These are phyloP conservation scores for Pseudisothecium myosuroides DNA, from an alignment of 225 moss, liverwort and hornwort genomes.

Conservation along the genomic window DNA sequence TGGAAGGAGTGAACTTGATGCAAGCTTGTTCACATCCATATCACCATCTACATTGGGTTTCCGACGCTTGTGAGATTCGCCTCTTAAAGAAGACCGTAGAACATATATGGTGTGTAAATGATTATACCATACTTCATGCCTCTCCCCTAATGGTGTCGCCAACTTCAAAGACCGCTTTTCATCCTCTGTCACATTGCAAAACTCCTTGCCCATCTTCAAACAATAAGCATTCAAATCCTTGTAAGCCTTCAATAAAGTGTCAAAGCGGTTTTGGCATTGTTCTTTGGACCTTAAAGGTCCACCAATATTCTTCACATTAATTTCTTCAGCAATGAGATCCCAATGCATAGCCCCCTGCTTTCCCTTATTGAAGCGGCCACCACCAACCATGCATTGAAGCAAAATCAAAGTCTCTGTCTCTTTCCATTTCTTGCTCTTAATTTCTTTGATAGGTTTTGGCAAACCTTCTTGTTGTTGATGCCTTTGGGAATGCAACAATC, in stretches of 20 bases:
- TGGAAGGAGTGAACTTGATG: background rate
- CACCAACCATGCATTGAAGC: background rate
- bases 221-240: background rate
- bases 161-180: background rate
- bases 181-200: fast-evolving
- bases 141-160: background rate
- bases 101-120: background rate
- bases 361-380: background rate
- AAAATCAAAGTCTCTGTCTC: background rate
- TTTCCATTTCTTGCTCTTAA: background rate
- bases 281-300: background rate
- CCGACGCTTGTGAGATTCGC: background rate
- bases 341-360: background rate
- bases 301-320: background rate
- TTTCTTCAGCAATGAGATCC: background rate
- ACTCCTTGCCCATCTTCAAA: fast-evolving
- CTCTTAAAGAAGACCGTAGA: background rate
- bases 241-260: background rate
- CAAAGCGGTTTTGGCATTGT: background rate
- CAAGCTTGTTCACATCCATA: background rate
- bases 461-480: too few relatives aligned
- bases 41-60: background rate
- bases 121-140: background rate
- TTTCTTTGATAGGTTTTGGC: background rate
- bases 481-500: fast-evolving